Conservation (phyloP, 202 grass and related monocot species). For the Digitaria exilis region DNA sequence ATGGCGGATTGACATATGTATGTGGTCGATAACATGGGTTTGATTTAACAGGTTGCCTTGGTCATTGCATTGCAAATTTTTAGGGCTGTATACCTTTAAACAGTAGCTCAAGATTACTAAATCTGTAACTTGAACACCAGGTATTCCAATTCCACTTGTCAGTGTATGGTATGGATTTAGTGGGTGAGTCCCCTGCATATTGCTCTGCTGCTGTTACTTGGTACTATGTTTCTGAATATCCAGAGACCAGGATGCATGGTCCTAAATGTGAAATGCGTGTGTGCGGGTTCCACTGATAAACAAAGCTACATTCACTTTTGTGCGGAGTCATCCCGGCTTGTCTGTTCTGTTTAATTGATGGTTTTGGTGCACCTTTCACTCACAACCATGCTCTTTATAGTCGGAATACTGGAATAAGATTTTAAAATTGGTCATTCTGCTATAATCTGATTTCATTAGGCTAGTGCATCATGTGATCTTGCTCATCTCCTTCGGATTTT, state of each 20-base stretch:
- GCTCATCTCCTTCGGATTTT: slow-evolving; percentile 14
- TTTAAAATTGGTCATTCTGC: background rate
- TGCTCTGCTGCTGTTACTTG: slow-evolving; percentile 39
- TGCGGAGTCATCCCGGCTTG: background rate
- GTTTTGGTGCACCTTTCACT: too few species aligned
- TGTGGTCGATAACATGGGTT: slow-evolving; percentile 21
- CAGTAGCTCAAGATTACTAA: slow-evolving; percentile 48
- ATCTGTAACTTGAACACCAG: slow-evolving; percentile 54
- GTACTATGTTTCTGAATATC: slow-evolving; percentile 41
- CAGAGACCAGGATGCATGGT: slow-evolving; percentile 21
- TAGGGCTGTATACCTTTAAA: slow-evolving; percentile 31
- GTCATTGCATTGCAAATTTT: slow-evolving; percentile 24
- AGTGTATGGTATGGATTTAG: slow-evolving; percentile 52
- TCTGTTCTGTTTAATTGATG: too few species aligned
- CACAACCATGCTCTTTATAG: slow-evolving; percentile 8
- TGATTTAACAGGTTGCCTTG: slow-evolving; percentile 33
- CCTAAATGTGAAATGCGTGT: background rate
- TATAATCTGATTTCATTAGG: slow-evolving; percentile 25
- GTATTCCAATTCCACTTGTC: slow-evolving; percentile 49
- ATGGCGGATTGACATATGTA: slow-evolving; percentile 90
- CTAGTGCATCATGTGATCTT: slow-evolving; percentile 7
- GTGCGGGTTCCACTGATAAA: background rate
- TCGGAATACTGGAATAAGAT: background rate
- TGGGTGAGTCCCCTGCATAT: slow-evolving; percentile 56
- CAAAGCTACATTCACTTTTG: background rate